These are phyloP conservation scores for Parmelia sp. DNA, from an alignment of 495 filamentous ascomycete genomes.

Conservation along the genomic window DNA sequence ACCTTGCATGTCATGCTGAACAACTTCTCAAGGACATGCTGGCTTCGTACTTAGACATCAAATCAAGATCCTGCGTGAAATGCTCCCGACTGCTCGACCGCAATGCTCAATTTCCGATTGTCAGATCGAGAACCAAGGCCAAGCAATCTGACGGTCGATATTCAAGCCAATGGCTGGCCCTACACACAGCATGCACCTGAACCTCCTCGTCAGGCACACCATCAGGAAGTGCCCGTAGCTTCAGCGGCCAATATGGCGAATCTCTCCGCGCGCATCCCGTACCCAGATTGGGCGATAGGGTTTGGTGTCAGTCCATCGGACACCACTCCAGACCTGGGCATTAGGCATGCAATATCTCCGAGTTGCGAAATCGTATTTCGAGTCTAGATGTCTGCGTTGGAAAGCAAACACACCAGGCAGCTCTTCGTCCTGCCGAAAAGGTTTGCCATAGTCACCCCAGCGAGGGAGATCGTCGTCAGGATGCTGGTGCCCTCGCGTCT, in stretches of 20 bases:
- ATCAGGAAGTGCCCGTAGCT: neutral
- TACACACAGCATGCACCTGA: conserved; percentile 21
- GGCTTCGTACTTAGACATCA: conserved; percentile 26
- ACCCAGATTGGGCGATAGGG: neutral
- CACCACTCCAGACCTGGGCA: conserved; percentile 10
- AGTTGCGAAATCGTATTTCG: conserved; percentile 17
- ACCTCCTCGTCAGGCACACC: neutral
- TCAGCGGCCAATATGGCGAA: neutral
- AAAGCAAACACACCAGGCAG: neutral
- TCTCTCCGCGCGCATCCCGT: neutral
- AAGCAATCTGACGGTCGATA: conserved; percentile 14
- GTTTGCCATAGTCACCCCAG: neutral
- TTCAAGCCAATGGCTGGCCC: conserved; percentile 19
- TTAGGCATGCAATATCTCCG: conserved; percentile 14
- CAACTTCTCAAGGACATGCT: conserved; percentile 24
- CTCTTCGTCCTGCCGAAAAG: neutral
- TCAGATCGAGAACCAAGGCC: conserved; percentile 15
- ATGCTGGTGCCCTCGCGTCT: neutral
- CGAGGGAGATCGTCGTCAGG: neutral
- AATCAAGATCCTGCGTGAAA: conserved; percentile 19
- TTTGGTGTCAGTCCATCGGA: neutral
- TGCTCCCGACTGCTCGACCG: conserved; percentile 25
- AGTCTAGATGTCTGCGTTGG: neutral
- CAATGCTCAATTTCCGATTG: conserved; percentile 25
- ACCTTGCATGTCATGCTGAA: conserved; percentile 12